These are phyloP conservation scores for Sporothrix mexicana DNA, from an alignment of 2,329 filamentous ascomycete genomes.

Conservation along the genomic window DNA sequence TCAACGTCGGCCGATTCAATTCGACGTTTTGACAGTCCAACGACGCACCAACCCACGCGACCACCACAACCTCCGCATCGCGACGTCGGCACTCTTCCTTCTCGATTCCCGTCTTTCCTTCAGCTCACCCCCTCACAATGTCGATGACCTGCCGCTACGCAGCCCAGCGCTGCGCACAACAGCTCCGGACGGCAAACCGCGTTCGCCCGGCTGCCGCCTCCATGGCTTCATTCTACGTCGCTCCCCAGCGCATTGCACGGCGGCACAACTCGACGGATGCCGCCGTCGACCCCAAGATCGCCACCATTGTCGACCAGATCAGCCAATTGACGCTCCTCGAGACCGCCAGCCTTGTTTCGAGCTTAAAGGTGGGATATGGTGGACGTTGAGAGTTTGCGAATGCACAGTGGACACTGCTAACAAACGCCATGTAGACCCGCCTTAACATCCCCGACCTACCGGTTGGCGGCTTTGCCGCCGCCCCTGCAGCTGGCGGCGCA, in stretches of 20 bases:
- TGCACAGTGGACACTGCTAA: not conserved
- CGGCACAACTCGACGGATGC: constrained; percentile 90
- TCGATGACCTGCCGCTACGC: constrained; percentile 67
- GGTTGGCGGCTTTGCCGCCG: constrained; percentile 83
- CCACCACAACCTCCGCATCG: constrained; percentile 9
- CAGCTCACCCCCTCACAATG: constrained; percentile 51
- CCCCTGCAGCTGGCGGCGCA: constrained; percentile 59
- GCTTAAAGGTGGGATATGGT: constrained; percentile 75
- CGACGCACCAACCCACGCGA: constrained; percentile 24
- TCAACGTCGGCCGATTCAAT: constrained; percentile 31
- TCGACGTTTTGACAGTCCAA: constrained; percentile 12
- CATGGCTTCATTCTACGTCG: constrained; percentile 30
- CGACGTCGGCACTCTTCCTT: not conserved
- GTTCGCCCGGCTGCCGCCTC: constrained; percentile 54
- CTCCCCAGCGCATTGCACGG: constrained; percentile 61
- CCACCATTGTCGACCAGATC: constrained; percentile 96
- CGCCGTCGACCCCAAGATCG: constrained; percentile 85
- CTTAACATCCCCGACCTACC: constrained; percentile 98
- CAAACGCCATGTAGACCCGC: constrained; percentile 66
- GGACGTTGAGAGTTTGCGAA: not conserved
- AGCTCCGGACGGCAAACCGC: constrained; percentile 59
- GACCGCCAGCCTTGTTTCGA: constrained; percentile 93
- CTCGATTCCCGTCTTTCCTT: not conserved
- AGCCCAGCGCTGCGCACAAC: constrained; percentile 68
- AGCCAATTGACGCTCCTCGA: constrained; percentile 97